Evolutionary conservation across 1,284 basidiomycete genomes (phyloP).

Genomic region (Wallemia mellicola): DNA sequence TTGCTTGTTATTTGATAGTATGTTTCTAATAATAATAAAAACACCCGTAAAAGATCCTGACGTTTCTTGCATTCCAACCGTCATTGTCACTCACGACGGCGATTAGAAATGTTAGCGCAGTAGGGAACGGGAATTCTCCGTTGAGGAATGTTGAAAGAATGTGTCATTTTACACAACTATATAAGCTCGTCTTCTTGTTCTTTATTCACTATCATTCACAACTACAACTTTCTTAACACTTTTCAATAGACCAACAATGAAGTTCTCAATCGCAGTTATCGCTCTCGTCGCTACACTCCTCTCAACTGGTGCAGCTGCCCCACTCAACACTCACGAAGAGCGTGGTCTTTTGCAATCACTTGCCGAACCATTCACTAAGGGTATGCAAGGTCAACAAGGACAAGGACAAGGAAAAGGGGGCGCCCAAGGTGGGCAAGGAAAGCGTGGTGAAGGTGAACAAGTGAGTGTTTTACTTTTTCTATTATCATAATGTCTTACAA

Average conservation of each 20-base stretch:
- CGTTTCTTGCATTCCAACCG: neutral
- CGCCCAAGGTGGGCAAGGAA: neutral
- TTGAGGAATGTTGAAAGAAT: neutral
- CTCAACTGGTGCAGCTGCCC: neutral
- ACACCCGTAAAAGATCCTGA: too few species aligned
- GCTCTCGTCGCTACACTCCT: neutral
- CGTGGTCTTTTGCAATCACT: neutral
- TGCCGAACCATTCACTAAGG: neutral
- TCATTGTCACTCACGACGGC: neutral
- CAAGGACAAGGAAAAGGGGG: neutral
- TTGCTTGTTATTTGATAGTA: too few species aligned
- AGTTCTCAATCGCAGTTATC: neutral
- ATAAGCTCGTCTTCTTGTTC: neutral
- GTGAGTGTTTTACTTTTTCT: neutral
- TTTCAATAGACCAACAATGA: neutral
- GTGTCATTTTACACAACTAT: neutral
- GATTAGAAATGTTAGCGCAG: neutral
- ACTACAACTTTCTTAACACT: neutral
- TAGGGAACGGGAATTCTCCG: neutral
- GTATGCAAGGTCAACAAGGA: neutral
- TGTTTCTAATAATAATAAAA: too few species aligned
- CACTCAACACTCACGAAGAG: neutral
- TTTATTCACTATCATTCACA: neutral
- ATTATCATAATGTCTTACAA: neutral
- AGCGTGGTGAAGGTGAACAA: neutral